A percentile compares a stretch with the other conserved stretches of the same genome.
These are phyloP conservation scores for Termitomyces sp. DNA, from an alignment of 768 basidiomycete genomes.

Conservation along the genomic window DNA sequence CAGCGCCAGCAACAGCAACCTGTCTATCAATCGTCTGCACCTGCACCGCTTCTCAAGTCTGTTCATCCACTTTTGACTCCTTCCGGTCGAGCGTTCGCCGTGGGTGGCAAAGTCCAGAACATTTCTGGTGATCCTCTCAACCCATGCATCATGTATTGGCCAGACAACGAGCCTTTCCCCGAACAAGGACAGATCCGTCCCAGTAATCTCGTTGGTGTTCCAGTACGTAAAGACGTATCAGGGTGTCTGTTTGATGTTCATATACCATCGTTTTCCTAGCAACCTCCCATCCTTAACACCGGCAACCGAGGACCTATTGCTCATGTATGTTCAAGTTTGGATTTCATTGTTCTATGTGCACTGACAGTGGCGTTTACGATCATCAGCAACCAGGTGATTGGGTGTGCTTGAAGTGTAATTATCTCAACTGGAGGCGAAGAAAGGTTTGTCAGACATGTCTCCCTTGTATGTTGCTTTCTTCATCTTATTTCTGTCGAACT, in stretches of 20 bases:
- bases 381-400: constrained; percentile 69
- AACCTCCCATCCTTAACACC: constrained; percentile 84
- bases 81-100: constrained; percentile 70
- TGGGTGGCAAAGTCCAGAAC: constrained; percentile 77
- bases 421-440: constrained; percentile 80
- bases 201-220: constrained; percentile 42
- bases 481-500: constrained; percentile 1
- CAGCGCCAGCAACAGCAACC: constrained; percentile 7
- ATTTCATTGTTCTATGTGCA: background rate
- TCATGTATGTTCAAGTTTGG: constrained; percentile 48
- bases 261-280: constrained; percentile 30
- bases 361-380: constrained; percentile 10
- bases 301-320: constrained; percentile 86
- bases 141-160: constrained; percentile 87
- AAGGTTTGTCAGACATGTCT: constrained; percentile 89
- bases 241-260: constrained; percentile 5
- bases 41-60: constrained; percentile 27
- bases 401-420: constrained; percentile 82
- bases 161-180: constrained; percentile 81
- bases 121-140: constrained; percentile 63
- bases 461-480: constrained; percentile 51
- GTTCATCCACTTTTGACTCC: constrained; percentile 76
- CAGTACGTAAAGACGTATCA: constrained; percentile 29
- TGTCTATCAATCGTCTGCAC: constrained; percentile 13
- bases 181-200: constrained; percentile 77